Conservation (phyloP, 106 monocot genomes). For the Acorus gramineus region DNA sequence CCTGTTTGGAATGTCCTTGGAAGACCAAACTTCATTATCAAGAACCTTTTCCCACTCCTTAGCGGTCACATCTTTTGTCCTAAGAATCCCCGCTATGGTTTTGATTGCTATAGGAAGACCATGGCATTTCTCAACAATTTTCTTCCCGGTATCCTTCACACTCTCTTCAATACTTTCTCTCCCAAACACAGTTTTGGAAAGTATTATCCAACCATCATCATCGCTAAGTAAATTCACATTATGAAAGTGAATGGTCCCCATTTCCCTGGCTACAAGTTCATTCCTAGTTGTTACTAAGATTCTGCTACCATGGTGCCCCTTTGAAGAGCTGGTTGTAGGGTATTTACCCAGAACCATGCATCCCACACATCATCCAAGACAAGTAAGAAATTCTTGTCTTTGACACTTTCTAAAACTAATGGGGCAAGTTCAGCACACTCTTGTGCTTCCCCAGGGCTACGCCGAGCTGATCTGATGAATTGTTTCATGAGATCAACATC, state of each 20-base stretch:
- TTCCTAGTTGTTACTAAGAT: constrained; percentile 11
- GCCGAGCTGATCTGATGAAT: too few species aligned
- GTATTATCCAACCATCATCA: constrained; percentile 10
- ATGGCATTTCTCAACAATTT: background rate
- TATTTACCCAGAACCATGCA: background rate
- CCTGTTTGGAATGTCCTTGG: too few species aligned
- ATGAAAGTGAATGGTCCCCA: constrained; percentile 3
- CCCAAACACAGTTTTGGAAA: constrained; percentile 5
- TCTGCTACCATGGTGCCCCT: constrained; percentile 2
- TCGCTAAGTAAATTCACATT: background rate
- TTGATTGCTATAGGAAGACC: constrained; percentile 13
- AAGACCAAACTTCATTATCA: too few species aligned
- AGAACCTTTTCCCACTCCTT: constrained; percentile 7
- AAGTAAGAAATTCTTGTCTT: background rate
- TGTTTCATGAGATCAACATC: too few species aligned
- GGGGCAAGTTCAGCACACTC: too few species aligned
- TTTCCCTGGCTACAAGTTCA: background rate
- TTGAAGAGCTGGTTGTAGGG: background rate
- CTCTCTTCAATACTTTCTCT: background rate
- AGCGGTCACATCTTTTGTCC: background rate
- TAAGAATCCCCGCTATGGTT: constrained; percentile 8
- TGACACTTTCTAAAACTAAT: too few species aligned
- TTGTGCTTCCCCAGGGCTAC: too few species aligned
- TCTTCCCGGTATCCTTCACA: constrained; percentile 1
- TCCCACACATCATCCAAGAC: constrained; percentile 18